Conservation (phyloP, 2,329 filamentous ascomycete species). For the Botrytis byssoidea region DNA sequence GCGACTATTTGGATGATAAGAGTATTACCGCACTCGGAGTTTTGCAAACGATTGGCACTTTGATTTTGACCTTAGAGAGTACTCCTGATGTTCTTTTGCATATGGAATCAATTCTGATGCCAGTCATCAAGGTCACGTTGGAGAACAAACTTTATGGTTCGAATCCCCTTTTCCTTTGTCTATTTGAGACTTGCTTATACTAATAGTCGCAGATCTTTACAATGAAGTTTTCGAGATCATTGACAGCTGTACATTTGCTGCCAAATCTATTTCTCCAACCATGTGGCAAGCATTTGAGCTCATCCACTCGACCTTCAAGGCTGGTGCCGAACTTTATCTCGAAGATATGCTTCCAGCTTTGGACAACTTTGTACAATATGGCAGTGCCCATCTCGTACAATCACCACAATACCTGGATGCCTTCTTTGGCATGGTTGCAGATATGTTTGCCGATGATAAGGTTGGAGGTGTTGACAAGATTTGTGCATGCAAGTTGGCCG, state of each 20-base stretch:
- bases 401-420: constrained; percentile 86
- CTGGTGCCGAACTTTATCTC: constrained; percentile 92
- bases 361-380: constrained; percentile 97
- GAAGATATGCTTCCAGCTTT: constrained; percentile 98
- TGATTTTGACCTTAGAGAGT: constrained; percentile 95
- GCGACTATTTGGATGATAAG: constrained; percentile 95
- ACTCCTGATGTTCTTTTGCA: constrained; percentile 93
- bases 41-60: constrained; percentile 92
- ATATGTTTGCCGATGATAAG: constrained; percentile 91
- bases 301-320: constrained; percentile 95
- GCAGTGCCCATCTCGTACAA: constrained; percentile 73
- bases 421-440: constrained; percentile 88
- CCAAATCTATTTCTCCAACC: constrained; percentile 89
- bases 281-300: constrained; percentile 99
- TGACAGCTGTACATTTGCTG: constrained; percentile 97
- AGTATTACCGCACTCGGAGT: constrained; percentile 96
- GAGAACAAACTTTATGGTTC: constrained; percentile 94
- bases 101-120: constrained; percentile 94
- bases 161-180: constrained; percentile 26
- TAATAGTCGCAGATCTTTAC: constrained; percentile 67
- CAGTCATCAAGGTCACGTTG: constrained; percentile 90
- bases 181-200: constrained; percentile 27
- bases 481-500: constrained; percentile 94
- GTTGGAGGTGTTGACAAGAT: constrained; percentile 93
- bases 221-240: constrained; percentile 99